Evolutionary conservation across 306 rosid species (phyloP).

Genomic region (Trifolium pratense): DNA sequence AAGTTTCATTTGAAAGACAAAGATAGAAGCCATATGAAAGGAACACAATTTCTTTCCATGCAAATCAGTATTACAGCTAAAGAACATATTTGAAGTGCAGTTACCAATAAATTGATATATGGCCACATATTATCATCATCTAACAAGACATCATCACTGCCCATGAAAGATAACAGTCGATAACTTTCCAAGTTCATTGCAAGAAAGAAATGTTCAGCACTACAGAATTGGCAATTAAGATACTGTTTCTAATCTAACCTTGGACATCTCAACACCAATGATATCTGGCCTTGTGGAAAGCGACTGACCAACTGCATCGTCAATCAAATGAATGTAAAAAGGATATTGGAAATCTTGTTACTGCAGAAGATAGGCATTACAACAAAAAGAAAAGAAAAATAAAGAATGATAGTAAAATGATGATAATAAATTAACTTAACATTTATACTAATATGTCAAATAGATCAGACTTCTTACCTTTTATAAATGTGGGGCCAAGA

Average conservation of each 20-base stretch:
- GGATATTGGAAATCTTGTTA: constrained; percentile 54
- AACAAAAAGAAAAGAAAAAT: constrained; percentile 3
- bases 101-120: constrained; percentile 15
- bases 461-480: constrained; percentile 63
- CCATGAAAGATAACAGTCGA: constrained; percentile 13
- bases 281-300: constrained; percentile 98
- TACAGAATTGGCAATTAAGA: constrained; percentile 22
- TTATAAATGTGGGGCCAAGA: constrained; percentile 94
- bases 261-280: constrained; percentile 87
- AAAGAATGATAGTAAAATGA: constrained; percentile 29
- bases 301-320: constrained; percentile 96
- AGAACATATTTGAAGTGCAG: constrained; percentile 21
- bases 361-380: constrained; percentile 45
- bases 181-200: constrained; percentile 27
- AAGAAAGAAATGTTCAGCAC: constrained; percentile 27
- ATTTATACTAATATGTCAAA: constrained; percentile 23
- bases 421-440: constrained; percentile 16
- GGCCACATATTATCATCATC: constrained; percentile 36
- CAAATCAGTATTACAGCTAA: constrained; percentile 19
- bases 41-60: constrained; percentile 1
- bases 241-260: constrained; percentile 61
- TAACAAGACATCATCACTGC: constrained; percentile 9
- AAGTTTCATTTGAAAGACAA: constrained; percentile 29
- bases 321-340: constrained; percentile 68
- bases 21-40: constrained; percentile 25